Conservation (phyloP, 2,329 filamentous ascomycete genomes). For the Herpotrichia juniperi region DNA sequence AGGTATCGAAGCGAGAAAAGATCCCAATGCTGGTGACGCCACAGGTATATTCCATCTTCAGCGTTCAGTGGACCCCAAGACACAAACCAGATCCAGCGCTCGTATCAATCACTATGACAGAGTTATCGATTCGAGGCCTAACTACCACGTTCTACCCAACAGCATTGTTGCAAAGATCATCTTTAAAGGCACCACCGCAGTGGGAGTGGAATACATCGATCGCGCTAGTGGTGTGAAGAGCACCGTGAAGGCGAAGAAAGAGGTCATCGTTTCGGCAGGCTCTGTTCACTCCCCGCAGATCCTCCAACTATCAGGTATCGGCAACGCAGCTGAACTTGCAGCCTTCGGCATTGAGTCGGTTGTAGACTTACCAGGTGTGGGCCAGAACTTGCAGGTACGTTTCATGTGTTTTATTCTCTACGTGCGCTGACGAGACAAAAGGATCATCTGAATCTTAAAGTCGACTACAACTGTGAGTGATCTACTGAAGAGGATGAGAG, state of each 20-base stretch:
- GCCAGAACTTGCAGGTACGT: conserved; percentile 36
- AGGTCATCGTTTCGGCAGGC: conserved; percentile 66
- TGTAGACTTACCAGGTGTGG: conserved; percentile 32
- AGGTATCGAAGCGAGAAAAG: conserved; percentile 19
- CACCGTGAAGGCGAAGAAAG: conserved; percentile 35
- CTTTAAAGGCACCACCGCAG: conserved; percentile 19
- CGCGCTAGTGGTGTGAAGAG: conserved; percentile 5
- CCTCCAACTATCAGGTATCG: conserved; percentile 67
- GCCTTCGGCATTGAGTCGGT: conserved; percentile 18
- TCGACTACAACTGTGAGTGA: conserved; percentile 27
- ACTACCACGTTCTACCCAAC: conserved; percentile 35
- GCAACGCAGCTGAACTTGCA: conserved; percentile 30
- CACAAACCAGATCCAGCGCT: conserved; percentile 36
- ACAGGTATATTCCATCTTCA: conserved; percentile 40
- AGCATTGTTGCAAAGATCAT: conserved; percentile 23
- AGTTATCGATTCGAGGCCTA: conserved; percentile 26
- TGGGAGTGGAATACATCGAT: conserved; percentile 25
- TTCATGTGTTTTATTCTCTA: conserved; percentile 8
- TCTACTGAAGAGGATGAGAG: not conserved
- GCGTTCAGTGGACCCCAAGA: conserved; percentile 31
- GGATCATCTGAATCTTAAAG: conserved; percentile 7
- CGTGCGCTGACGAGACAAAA: no score
- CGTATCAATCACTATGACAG: conserved; percentile 39
- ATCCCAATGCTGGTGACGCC: conserved; percentile 28
- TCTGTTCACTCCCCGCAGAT: conserved; percentile 66